These are phyloP conservation scores for Stephania japonica DNA, from an alignment of 164 flowering plant genomes.

Conservation along the genomic window DNA sequence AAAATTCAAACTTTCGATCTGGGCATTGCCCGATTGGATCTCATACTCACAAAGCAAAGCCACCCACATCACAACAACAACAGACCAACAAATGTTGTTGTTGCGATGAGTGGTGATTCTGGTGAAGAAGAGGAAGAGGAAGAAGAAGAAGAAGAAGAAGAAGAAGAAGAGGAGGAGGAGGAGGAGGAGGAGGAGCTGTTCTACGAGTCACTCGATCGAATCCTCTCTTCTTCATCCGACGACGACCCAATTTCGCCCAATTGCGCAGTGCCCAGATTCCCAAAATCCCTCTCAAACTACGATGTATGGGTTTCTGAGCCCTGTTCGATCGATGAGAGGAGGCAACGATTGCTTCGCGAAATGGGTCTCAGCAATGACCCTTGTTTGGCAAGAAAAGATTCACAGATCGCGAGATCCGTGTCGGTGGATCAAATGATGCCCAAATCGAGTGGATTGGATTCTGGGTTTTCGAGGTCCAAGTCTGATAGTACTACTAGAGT, in stretches of 20 bases:
- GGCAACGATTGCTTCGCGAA: conserved; percentile 51
- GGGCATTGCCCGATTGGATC: no score
- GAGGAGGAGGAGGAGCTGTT: conserved; percentile 34
- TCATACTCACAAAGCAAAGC: no score
- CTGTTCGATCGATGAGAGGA: conserved; percentile 71
- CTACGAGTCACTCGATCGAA: conserved; percentile 88
- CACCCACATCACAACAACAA: no score
- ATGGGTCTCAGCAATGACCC: conserved; percentile 70
- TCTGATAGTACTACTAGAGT: conserved; percentile 32
- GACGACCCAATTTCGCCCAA: conserved; percentile 28
- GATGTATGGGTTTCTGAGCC: conserved; percentile 87
- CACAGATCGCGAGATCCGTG: conserved; percentile 27
- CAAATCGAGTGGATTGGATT: background rate
- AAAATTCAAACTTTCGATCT: no score
- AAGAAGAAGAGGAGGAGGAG: conserved; percentile 18
- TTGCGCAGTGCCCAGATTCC: conserved; percentile 32
- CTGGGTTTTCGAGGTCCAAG: conserved; percentile 24
- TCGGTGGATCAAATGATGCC: conserved; percentile 29
- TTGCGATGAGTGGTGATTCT: conserved; percentile 44
- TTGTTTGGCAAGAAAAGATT: conserved; percentile 21
- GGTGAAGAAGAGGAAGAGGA: conserved; percentile 29
- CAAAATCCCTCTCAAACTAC: conserved; percentile 47
- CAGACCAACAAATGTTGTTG: conserved; percentile 18
- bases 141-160: conserved; percentile 28
- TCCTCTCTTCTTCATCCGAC: conserved; percentile 58